phyloP scores from a whole-genome alignment of 129 eudicot species.

The Arctium lappa region DNA sequence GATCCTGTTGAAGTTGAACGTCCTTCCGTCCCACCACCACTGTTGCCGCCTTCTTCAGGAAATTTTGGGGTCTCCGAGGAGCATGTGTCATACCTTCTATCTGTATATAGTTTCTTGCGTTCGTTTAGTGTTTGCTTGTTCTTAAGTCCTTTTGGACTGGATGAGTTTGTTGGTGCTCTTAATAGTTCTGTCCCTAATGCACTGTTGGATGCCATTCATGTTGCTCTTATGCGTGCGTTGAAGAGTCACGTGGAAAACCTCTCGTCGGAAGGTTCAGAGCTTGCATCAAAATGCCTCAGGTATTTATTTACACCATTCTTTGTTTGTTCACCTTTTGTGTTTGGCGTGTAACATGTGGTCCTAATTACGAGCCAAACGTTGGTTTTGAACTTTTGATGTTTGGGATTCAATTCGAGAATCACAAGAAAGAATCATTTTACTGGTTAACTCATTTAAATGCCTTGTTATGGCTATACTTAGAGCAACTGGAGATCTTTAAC shows the following conservation, averaged over 20 bases:
- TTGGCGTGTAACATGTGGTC: not conserved
- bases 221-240: conserved; percentile 76
- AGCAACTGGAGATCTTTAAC: not conserved
- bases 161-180: conserved; percentile 94
- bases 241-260: conserved; percentile 66
- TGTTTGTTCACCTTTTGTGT: not conserved
- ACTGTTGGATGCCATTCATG: conserved; percentile 87
- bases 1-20: conserved; percentile 52
- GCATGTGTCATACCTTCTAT: conserved; percentile 64
- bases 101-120: conserved; percentile 85
- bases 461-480: not conserved
- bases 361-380: not conserved
- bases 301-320: conserved; percentile 22
- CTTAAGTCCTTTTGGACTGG: conserved; percentile 86
- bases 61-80: conserved; percentile 79
- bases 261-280: conserved; percentile 88
- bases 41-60: conserved; percentile 83
- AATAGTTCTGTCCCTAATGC: conserved; percentile 64
- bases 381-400: not conserved
- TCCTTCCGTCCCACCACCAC: conserved; percentile 57
- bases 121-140: conserved; percentile 79
- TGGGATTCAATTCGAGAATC: conserved; percentile 5
- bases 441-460: not conserved
- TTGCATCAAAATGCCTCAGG: conserved; percentile 88
- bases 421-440: not conserved